Conservation (phyloP, 1,139 yeast genomes). For the Scheffersomyces illinoinensis region DNA sequence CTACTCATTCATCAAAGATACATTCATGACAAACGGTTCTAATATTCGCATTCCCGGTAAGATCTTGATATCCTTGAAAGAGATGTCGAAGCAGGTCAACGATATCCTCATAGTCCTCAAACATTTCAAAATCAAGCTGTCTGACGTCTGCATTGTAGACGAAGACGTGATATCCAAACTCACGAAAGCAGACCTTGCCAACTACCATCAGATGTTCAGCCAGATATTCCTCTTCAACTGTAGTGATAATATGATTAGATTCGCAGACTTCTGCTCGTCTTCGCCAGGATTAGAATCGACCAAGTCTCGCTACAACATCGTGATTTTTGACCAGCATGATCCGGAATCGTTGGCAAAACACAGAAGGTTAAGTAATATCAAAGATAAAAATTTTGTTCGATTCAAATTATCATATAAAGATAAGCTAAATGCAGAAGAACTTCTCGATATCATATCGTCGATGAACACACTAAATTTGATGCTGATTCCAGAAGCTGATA, state of each 20-base stretch:
- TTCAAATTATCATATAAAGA: conserved; percentile 32
- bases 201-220: conserved; percentile 17
- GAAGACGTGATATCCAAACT: conserved; percentile 12
- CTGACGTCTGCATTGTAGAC: conserved; percentile 31
- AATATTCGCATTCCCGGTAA: conserved; percentile 11
- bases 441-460: conserved; percentile 22
- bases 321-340: conserved; percentile 21
- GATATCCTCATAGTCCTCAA: conserved; percentile 37
- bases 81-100: conserved; percentile 31
- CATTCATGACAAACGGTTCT: conserved; percentile 6
- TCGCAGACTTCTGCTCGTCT: conserved; percentile 22
- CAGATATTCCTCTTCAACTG: conserved; percentile 21
- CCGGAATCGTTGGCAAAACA: conserved; percentile 11
- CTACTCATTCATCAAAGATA: conserved; percentile 25
- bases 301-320: conserved; percentile 26
- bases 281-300: conserved; percentile 33
- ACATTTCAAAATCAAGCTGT: conserved; percentile 29
- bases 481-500: background rate
- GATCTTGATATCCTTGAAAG: conserved; percentile 30
- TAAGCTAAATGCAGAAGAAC: conserved; percentile 25
- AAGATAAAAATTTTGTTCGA: conserved; percentile 28
- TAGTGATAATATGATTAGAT: conserved; percentile 13
- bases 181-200: conserved; percentile 10
- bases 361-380: conserved; percentile 8
- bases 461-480: conserved; percentile 12